Evolutionary conservation across 2,329 filamentous ascomycete genomes (phyloP).

Genomic region (Paecilomyces sp.): DNA sequence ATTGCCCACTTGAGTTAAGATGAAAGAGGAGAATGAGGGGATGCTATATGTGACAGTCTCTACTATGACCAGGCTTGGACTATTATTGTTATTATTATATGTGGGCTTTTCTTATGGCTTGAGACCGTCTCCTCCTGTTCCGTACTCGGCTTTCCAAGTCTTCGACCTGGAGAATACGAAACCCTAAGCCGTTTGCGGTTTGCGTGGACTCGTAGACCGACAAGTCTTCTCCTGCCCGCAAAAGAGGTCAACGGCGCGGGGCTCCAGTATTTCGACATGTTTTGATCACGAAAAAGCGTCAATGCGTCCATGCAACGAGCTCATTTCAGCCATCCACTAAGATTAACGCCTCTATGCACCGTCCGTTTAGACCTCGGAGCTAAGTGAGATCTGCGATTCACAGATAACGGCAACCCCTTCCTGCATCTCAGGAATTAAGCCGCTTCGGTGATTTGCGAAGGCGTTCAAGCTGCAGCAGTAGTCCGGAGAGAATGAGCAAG

Average conservation of each 20-base stretch:
- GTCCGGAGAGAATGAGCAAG: background rate
- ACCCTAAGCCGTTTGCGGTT: background rate
- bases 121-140: background rate
- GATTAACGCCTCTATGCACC: background rate
- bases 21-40: background rate
- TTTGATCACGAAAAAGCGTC: background rate
- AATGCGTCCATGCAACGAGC: background rate
- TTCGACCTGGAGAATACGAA: background rate
- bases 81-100: background rate
- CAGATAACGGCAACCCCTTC: background rate
- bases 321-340: background rate
- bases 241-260: background rate
- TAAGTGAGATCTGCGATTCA: background rate
- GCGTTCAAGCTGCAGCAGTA: background rate
- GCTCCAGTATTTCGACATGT: background rate
- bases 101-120: background rate
- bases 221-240: background rate
- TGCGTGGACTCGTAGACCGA: background rate
- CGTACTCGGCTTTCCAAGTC: background rate
- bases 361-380: background rate
- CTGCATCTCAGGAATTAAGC: background rate
- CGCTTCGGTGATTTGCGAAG: background rate
- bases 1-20: background rate
- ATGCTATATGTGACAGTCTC: background rate
- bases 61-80: background rate